Evolutionary conservation across 371 early-diverging fungal species (phyloP).

Genomic region (Massospora cicadina): DNA sequence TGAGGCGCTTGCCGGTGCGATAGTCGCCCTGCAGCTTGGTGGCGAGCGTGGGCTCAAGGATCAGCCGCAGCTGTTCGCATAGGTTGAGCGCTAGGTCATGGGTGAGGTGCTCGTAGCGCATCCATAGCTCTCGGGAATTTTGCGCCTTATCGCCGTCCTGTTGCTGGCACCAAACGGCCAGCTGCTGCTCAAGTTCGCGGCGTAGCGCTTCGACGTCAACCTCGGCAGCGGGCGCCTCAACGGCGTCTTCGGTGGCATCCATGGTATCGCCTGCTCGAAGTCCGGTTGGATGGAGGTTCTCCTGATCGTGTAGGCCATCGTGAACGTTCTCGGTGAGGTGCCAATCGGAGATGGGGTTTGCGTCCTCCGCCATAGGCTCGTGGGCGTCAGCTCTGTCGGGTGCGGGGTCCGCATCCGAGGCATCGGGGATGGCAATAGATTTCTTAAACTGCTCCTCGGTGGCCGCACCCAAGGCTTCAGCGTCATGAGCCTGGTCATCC

Average conservation of each 20-base stretch:
- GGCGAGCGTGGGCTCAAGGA: constrained; percentile 93
- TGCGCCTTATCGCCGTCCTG: constrained; percentile 34
- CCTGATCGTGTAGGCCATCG: background rate
- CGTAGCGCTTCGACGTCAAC: constrained; percentile 40
- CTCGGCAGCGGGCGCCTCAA: constrained; percentile 24
- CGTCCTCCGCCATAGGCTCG: constrained; percentile 11
- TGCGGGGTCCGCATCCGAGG: background rate
- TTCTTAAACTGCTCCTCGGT: constrained; percentile 52
- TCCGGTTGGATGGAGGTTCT: constrained; percentile 21
- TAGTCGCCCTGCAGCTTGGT: constrained; percentile 97
- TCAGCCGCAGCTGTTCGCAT: constrained; percentile 88
- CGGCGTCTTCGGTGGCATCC: constrained; percentile 20
- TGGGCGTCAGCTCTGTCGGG: background rate
- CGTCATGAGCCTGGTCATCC: constrained; percentile 52
- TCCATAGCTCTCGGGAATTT: constrained; percentile 70
- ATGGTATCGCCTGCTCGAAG: constrained; percentile 16
- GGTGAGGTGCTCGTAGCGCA: constrained; percentile 65
- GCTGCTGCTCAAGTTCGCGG: constrained; percentile 30
- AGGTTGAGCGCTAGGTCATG: constrained; percentile 76
- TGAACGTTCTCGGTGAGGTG: background rate
- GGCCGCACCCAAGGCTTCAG: constrained; percentile 56
- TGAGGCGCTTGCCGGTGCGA: constrained; percentile 97
- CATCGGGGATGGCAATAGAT: constrained; percentile 20
- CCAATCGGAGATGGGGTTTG: constrained; percentile 12
- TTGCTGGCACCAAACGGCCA: constrained; percentile 30